These are phyloP conservation scores for Lentinula boryana DNA, from an alignment of 768 basidiomycete species.

Conservation along the genomic window DNA sequence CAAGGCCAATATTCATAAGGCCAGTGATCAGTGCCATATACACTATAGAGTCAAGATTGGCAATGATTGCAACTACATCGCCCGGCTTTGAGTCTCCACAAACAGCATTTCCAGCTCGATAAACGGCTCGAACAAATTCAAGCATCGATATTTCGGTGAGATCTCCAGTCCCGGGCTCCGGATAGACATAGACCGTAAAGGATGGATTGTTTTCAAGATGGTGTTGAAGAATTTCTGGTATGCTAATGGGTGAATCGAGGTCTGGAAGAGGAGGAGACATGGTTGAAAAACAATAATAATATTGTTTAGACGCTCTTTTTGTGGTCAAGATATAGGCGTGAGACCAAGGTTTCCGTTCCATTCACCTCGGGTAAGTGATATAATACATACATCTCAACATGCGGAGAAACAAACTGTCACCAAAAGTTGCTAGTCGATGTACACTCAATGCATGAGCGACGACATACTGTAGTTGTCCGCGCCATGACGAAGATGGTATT, in stretches of 20 bases:
- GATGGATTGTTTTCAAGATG: constrained; percentile 13
- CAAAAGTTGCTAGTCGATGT: background rate
- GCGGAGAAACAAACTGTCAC: background rate
- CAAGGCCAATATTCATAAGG: constrained; percentile 14
- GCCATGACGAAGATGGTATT: too few species aligned
- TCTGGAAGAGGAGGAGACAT: constrained; percentile 11
- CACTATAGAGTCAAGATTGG: constrained; percentile 15
- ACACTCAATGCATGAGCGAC: too few species aligned
- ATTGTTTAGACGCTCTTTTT: background rate
- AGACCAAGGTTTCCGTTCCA: background rate
- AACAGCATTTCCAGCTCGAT: constrained; percentile 16
- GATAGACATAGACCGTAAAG: constrained; percentile 12
- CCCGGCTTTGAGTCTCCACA: constrained; percentile 8
- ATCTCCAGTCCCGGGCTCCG: constrained; percentile 5
- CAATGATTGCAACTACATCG: constrained; percentile 17
- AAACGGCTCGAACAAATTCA: constrained; percentile 21
- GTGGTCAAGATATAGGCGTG: background rate
- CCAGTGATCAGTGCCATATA: constrained; percentile 17
- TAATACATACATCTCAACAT: background rate
- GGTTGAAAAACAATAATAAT: background rate
- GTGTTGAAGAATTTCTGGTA: constrained; percentile 18
- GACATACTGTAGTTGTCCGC: too few species aligned
- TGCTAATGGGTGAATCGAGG: constrained; percentile 14
- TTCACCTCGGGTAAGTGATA: background rate
- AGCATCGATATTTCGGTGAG: constrained; percentile 13